Evolutionary conservation across 1,284 basidiomycete genomes (phyloP).

Genomic region (Ceratobasidium sp.): DNA sequence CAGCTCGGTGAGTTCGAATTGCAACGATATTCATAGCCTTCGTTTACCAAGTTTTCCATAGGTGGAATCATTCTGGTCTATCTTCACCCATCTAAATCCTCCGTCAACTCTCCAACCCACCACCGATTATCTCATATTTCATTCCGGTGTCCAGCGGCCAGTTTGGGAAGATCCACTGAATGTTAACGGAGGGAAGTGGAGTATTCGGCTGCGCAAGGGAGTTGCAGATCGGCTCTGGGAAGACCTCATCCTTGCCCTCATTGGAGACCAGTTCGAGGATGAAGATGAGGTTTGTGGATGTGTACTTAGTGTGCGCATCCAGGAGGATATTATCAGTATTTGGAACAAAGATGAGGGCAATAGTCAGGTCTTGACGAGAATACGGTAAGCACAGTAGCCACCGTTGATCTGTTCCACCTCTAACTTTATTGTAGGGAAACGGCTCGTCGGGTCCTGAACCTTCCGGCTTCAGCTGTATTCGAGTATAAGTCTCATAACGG

Average conservation of each 20-base stretch:
- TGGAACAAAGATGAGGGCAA: slow-evolving; percentile 81
- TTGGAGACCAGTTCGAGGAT: slow-evolving; percentile 79
- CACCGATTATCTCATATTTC: slow-evolving; percentile 87
- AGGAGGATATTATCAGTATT: slow-evolving; percentile 81
- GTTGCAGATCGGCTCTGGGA: slow-evolving; percentile 85
- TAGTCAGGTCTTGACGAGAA: slow-evolving; percentile 72
- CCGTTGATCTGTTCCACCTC: not conserved
- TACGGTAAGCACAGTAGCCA: slow-evolving; percentile 69
- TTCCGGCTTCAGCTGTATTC: slow-evolving; percentile 77
- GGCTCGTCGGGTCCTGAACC: slow-evolving; percentile 70
- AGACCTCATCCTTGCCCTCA: slow-evolving; percentile 77
- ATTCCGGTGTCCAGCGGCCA: slow-evolving; percentile 79
- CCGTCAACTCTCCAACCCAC: slow-evolving; percentile 79
- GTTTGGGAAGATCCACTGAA: slow-evolving; percentile 93
- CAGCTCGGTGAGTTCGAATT: slow-evolving; percentile 66
- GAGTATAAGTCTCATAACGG: slow-evolving; percentile 89
- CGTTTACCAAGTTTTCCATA: slow-evolving; percentile 50
- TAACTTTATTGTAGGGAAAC: slow-evolving; percentile 70
- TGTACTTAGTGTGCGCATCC: slow-evolving; percentile 83
- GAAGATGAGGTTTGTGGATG: slow-evolving; percentile 82
- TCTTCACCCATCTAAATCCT: slow-evolving; percentile 80
- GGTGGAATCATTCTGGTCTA: slow-evolving; percentile 86
- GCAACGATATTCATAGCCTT: slow-evolving; percentile 8
- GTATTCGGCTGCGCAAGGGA: slow-evolving; percentile 84
- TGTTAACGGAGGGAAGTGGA: slow-evolving; percentile 90